Evolutionary conservation across 495 filamentous ascomycete species (phyloP).

Genomic region (Chaetomidium leptoderma): DNA sequence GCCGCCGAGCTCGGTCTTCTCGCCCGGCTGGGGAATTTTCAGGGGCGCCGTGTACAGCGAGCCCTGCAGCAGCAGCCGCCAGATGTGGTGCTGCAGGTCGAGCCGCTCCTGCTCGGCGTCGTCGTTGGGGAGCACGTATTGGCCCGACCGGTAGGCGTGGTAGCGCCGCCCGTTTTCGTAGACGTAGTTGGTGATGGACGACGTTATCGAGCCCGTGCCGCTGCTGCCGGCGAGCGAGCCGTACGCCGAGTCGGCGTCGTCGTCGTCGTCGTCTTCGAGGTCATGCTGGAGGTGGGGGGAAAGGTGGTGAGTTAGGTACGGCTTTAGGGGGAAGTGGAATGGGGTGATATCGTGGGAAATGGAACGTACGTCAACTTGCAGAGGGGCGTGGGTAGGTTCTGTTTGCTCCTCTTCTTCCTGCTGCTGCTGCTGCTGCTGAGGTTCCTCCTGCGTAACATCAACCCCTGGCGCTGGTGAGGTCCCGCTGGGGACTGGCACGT

Average conservation of each 20-base stretch:
- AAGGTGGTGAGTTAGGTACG: neutral
- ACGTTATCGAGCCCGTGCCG: constrained; percentile 25
- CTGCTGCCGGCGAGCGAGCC: constrained; percentile 15
- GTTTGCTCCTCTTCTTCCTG: neutral
- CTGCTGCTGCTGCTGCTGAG: neutral
- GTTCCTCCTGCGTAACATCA: neutral
- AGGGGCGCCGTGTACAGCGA: constrained; percentile 47
- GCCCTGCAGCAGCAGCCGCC: constrained; percentile 16
- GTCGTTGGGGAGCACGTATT: constrained; percentile 32
- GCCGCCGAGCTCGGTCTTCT: neutral
- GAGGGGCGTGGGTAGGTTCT: neutral
- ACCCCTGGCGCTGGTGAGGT: too few relatives aligned
- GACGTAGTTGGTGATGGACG: constrained; percentile 30
- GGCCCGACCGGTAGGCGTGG: constrained; percentile 27
- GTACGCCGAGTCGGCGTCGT: constrained; percentile 27
- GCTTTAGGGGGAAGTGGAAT: neutral
- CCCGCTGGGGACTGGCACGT: neutral
- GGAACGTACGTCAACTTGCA: constrained; percentile 8
- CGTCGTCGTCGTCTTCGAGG: constrained; percentile 13
- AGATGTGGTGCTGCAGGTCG: constrained; percentile 28
- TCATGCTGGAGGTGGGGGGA: constrained; percentile 12
- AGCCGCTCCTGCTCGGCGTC: constrained; percentile 28
- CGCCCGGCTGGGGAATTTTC: constrained; percentile 37
- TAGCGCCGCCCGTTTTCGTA: constrained; percentile 34
- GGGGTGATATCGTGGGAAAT: too few relatives aligned